These are phyloP conservation scores for Periconia sp. DNA, from an alignment of 2,329 filamentous ascomycete genomes.

Conservation along the genomic window DNA sequence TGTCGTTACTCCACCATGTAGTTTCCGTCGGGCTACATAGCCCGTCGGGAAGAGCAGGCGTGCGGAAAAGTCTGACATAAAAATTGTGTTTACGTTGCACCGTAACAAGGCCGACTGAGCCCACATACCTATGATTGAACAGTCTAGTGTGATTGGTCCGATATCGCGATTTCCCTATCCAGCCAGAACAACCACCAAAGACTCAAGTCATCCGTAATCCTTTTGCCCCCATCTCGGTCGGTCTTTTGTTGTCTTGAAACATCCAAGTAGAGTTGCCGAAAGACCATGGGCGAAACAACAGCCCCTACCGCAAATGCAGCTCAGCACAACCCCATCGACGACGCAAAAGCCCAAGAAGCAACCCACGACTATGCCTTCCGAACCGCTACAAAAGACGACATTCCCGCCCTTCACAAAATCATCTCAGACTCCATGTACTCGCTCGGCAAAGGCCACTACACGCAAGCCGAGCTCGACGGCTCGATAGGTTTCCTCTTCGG, in stretches of 20 bases:
- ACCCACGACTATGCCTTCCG: constrained; percentile 37
- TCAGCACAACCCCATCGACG: constrained; percentile 30
- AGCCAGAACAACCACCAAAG: neutral
- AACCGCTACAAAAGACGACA: constrained; percentile 33
- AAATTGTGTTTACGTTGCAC: neutral
- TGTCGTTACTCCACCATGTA: too few species aligned
- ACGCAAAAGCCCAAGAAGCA: constrained; percentile 41
- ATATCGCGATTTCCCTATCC: constrained; percentile 10
- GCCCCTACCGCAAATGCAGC: too few species aligned
- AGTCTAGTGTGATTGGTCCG: constrained; percentile 14
- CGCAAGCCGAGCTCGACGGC: constrained; percentile 40
- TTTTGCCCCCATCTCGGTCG: too few species aligned
- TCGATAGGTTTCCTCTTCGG: constrained; percentile 46
- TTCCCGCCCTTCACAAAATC: constrained; percentile 36
- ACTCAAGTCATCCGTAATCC: too few species aligned
- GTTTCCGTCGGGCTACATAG: too few species aligned
- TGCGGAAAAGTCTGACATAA: neutral
- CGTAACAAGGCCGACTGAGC: too few species aligned
- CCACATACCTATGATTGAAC: too few species aligned
- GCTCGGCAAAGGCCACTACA: constrained; percentile 35
- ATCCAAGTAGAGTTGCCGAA: too few species aligned
- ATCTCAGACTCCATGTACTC: constrained; percentile 36
- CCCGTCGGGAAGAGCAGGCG: constrained; percentile 1
- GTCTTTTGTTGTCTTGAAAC: too few species aligned
- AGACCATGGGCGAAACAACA: too few species aligned